Evolutionary conservation across 257 asterid species (phyloP).

Genomic region (Nicotiana sylvestris): DNA sequence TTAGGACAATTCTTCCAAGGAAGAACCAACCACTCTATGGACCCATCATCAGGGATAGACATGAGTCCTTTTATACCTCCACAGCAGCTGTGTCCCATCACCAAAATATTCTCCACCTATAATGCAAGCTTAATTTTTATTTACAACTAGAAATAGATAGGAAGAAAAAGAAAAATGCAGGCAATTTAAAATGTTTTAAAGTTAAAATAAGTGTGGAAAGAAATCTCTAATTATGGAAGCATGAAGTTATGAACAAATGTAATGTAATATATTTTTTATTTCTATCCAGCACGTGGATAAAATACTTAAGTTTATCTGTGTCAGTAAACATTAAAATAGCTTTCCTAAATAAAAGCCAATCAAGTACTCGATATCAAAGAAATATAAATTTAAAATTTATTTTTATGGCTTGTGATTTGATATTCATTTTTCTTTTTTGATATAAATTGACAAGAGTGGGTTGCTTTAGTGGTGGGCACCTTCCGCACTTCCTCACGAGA

Average conservation of each 20-base stretch:
- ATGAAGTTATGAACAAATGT: not conserved
- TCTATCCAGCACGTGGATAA: not conserved
- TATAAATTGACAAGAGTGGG: too few relatives aligned
- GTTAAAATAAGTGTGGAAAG: not conserved
- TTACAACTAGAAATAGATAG: not conserved
- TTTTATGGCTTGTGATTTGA: too few relatives aligned
- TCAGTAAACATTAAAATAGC: too few relatives aligned
- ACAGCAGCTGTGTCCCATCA: slow-evolving; percentile 88
- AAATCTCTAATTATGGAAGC: not conserved
- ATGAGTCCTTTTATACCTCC: slow-evolving; percentile 93
- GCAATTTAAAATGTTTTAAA: not conserved
- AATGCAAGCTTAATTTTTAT: not conserved
- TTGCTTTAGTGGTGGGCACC: too few relatives aligned
- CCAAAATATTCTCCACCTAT: slow-evolving; percentile 80
- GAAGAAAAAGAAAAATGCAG: not conserved
- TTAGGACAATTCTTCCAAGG: too few relatives aligned
- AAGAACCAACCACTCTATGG: slow-evolving; percentile 47
- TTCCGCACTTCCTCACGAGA: too few relatives aligned
- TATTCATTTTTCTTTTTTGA: too few relatives aligned
- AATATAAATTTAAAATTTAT: too few relatives aligned
- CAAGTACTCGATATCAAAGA: not conserved
- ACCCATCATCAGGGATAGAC: slow-evolving; percentile 83
- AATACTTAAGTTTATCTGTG: too few relatives aligned
- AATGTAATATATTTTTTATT: not conserved
- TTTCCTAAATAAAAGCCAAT: not conserved